Percentiles rank a stretch among this genome's conserved stretches.
phyloP scores from a whole-genome alignment of 2,329 filamentous ascomycete genomes.

The Xylaria sp. region DNA sequence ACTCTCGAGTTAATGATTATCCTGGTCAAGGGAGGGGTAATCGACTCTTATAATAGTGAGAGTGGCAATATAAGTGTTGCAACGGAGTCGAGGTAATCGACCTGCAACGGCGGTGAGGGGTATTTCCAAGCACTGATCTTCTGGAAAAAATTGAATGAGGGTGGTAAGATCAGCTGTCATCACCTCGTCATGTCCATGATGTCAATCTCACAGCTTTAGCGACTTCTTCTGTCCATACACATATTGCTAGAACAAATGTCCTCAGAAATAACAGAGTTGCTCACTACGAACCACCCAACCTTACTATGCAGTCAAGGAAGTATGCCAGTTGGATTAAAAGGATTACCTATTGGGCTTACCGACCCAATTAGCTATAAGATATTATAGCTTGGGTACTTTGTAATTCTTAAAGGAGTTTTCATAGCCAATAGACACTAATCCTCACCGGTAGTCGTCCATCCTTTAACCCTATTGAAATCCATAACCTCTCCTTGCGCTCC shows the following conservation, averaged over 20 bases:
- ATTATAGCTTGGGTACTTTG: too few relatives aligned
- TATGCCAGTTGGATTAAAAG: not conserved
- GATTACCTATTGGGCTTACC: too few relatives aligned
- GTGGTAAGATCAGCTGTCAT: not conserved
- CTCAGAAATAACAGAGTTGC: too few relatives aligned
- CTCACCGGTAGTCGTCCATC: conserved; percentile 53
- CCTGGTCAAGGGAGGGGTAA: too few relatives aligned
- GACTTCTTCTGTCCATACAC: not conserved
- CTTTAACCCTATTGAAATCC: conserved; percentile 57
- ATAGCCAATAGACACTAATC: not conserved
- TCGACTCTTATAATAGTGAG: too few relatives aligned
- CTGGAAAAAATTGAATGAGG: not conserved
- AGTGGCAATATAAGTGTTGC: too few relatives aligned
- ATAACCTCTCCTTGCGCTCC: conserved; percentile 60
- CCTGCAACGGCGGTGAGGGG: too few relatives aligned
- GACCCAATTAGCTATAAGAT: too few relatives aligned
- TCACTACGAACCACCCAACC: too few relatives aligned
- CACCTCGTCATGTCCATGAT: not conserved
- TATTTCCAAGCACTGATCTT: not conserved
- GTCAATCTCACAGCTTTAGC: not conserved
- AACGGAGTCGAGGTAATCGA: too few relatives aligned
- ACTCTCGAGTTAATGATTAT: not conserved
- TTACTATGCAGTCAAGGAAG: not conserved
- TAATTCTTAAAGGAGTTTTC: too few relatives aligned
- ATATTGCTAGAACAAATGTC: not conserved